Percentiles rank a stretch among this genome's conserved stretches.
Evolutionary conservation across 441 rosid genomes (phyloP).

Genomic region (Croton laevigatus): DNA sequence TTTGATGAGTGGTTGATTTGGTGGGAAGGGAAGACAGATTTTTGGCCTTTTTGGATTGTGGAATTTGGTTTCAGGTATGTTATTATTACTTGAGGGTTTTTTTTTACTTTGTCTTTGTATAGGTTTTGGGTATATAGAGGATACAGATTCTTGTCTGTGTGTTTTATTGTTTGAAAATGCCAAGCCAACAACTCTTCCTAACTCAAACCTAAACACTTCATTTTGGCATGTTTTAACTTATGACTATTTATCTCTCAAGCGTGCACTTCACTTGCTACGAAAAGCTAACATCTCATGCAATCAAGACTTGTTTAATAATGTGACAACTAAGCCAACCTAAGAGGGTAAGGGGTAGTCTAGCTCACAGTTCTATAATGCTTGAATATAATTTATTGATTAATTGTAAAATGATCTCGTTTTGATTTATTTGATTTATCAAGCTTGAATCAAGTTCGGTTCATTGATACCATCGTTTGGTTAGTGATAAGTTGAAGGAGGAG

Average conservation of each 20-base stretch:
- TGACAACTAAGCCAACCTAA: no score
- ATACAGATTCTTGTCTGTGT: not conserved
- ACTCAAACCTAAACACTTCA: not conserved
- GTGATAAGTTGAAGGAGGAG: no score
- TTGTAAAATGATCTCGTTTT: no score
- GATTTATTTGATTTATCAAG: no score
- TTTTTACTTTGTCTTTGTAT: not conserved
- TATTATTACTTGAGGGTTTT: no score
- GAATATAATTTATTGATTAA: no score
- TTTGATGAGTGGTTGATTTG: conserved; percentile 24
- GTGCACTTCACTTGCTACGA: not conserved
- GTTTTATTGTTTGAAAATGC: not conserved
- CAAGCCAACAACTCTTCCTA: not conserved
- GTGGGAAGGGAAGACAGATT: conserved; percentile 15
- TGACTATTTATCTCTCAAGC: no score
- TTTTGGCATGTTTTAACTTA: conserved; percentile 3
- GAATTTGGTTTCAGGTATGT: not conserved
- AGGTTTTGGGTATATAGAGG: not conserved
- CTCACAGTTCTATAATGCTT: no score
- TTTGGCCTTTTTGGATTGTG: conserved; percentile 12
- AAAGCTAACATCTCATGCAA: not conserved
- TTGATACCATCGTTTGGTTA: no score
- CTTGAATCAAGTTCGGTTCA: no score
- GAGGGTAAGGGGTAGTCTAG: no score
- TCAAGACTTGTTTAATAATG: no score